Evolutionary conservation across 768 basidiomycete species (phyloP), one percentile per base, ranked within the genome.

Genomic region (Kondoa subrosea): DNA sequence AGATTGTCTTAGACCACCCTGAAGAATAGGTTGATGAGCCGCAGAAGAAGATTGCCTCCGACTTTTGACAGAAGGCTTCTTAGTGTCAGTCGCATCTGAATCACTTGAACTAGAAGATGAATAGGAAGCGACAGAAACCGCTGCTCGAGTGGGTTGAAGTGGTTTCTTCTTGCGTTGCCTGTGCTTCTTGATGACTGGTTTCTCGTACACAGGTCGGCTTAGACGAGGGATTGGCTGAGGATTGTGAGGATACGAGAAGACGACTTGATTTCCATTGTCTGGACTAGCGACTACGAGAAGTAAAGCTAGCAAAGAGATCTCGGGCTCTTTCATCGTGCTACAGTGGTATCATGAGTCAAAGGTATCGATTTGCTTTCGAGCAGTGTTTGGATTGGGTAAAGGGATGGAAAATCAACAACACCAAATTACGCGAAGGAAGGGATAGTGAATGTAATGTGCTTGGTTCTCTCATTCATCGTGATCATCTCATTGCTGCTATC

Each of bases 171-270:
- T 56, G 1, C 61, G 26, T 58, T 68, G 67, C 8, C 25, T 56
- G 2, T 68, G 62, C 27, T 56, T 67, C 25, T 65, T 61, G 21
- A 34, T 65, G 12, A 56, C 32, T 0, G 70, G 59, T 27, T 67
- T 68, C 62, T 65, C 62, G 64, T 74, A 74, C 40, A 72, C 29
- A 34, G 74, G 74, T 25, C 71, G 68, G 34, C 64, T 57, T 3
- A 73, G 67, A 26, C 74, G 72, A 1, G 72, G 72, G 15, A 71
- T 70, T 15, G 74, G 57, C 3, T 61, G 32, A 1, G 74, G 71
- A 16, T 61, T 30, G 4, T 72, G 64, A n/a, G 74, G 74, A 63
- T 71, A 74, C 14, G 67, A 57, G 69, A 71, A 74, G 32, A 73
- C 67, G 57, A 74, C 61, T n/a, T 64, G 63, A 3, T 70, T 30